Evolutionary conservation across 2,329 filamentous ascomycete genomes (phyloP), one percentile per base, ranked within the genome.

Genomic region (Fusarium tricinctum): DNA sequence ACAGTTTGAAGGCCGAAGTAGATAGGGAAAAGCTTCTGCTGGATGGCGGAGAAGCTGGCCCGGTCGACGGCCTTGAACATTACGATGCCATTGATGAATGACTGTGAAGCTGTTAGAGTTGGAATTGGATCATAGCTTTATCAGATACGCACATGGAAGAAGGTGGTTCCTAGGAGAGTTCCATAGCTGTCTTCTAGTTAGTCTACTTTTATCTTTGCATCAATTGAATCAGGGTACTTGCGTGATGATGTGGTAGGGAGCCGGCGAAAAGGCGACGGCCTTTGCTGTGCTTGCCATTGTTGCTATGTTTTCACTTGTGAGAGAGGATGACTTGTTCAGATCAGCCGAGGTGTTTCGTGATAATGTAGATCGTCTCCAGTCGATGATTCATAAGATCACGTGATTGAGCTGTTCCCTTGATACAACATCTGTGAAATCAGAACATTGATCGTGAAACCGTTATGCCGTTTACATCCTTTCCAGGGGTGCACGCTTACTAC

Each of bases 1-100:
- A 86, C 84, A 6, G 93, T 90, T 81, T 98, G 95, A 58, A 98
- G 82, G 45, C 88, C 84, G 78, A 98, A 98, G 84, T 97, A 99
- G 73, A 93, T 85, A 33, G 93, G 93, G 82, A 97, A 97, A 53
- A 94, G 88, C 67, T 88, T 88, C 69, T 89, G 86, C 80, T 97
- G 95, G 32, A 97, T 86, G 19, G 89, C 85, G 26, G 91, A 88
- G 82, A 99, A 98, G 76, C 93, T 89, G 0, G 92, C 88, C 26
- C 93, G 89, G 26, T 93, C 89, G 38, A 97, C 88, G 13, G 88
- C 86, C 75, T 86, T 89, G 84, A 91, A 97, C 74, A 93, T 89
- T 56, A 94, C 84, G 52, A 93, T 88, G 60, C 93, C 86, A 74
- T 87, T 88, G 75, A 90, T 79, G 80, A 97, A 97, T 56, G 92